Evolutionary conservation across 2,329 filamentous ascomycete genomes (phyloP), one percentile per base, ranked within the genome.

Genomic region (Fusarium incarnatum): DNA sequence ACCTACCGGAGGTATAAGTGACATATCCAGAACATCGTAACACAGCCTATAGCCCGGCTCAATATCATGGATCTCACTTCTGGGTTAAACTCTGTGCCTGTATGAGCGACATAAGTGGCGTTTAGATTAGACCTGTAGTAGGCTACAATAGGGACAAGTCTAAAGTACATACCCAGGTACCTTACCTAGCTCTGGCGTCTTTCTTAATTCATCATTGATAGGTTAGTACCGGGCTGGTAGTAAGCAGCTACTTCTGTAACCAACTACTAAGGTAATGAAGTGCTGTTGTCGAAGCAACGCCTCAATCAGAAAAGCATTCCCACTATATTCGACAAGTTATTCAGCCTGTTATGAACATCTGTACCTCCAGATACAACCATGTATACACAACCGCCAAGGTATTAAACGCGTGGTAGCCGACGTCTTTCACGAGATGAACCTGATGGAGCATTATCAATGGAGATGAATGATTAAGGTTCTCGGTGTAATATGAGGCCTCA

Each of bases 61-160:
- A 37, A 37, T 37, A 37, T 18, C 34, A 37, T 28, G 28, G 11
- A 28, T 37, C 34, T 37, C 34, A n/a, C 34, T 60, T 46, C 41
- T 32, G 53, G 62, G 40, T 59, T 40, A 53, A 34, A 46, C 23
- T 22, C 49, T 47, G 56, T 63, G 47, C 67, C 67, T 70, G 48
- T 16, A 63, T 67, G 56, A 59, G 45, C 42, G 49, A 46, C 67
- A 70, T 62, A 64, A 57, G 67, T 70, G 62, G 67, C 67, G 62
- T 34, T 63, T 49, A 42, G n/a, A 53, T 49, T 67, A 32, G 56
- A 42, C 40, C 30, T 52, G n/a, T 18, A 45, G 12, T 41, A 37
- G 34, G 34, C 18, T n/a, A 37, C 18, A 37, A n/a, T n/a, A n/a
- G 34, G 18, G 34, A n/a, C 34, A 37, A 37, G 34, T 37, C 34